These are phyloP conservation scores for Apiospora marii DNA, from an alignment of 2,329 filamentous ascomycete genomes.

Conservation along the genomic window DNA sequence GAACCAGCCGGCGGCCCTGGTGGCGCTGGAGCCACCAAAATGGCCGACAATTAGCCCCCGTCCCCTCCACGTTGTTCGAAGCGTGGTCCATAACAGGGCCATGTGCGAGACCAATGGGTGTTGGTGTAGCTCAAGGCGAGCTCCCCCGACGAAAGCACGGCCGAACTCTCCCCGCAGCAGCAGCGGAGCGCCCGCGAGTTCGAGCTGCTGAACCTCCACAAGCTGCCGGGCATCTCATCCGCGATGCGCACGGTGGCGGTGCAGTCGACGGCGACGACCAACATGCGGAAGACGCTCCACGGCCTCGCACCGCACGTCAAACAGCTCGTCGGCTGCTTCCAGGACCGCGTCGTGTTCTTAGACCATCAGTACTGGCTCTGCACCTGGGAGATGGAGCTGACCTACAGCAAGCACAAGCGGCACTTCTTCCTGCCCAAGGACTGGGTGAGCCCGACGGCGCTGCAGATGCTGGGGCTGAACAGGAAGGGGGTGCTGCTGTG, in stretches of 20 bases:
- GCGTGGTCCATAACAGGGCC: too few species aligned
- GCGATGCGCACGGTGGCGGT: too few species aligned
- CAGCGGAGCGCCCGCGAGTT: not conserved
- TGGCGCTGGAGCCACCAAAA: too few species aligned
- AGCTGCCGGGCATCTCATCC: not conserved
- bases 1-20: too few species aligned
- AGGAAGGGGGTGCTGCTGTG: not conserved
- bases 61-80: too few species aligned
- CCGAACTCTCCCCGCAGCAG: too few species aligned
- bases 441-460: not conserved
- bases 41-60: too few species aligned
- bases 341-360: not conserved
- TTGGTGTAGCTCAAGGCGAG: not conserved
- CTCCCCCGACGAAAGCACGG: not conserved
- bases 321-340: not conserved
- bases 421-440: conserved; percentile 8
- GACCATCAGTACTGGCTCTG: conserved; percentile 7
- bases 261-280: not conserved
- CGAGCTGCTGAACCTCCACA: not conserved
- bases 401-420: conserved; percentile 2
- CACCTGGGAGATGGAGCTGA: not conserved
- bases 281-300: not conserved
- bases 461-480: not conserved
- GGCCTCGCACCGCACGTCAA: conserved; percentile 7
- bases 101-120: not conserved